Base-by-base conservation (phyloP, 2,329 filamentous ascomycete species). In the Beauveria varroae region DNA sequence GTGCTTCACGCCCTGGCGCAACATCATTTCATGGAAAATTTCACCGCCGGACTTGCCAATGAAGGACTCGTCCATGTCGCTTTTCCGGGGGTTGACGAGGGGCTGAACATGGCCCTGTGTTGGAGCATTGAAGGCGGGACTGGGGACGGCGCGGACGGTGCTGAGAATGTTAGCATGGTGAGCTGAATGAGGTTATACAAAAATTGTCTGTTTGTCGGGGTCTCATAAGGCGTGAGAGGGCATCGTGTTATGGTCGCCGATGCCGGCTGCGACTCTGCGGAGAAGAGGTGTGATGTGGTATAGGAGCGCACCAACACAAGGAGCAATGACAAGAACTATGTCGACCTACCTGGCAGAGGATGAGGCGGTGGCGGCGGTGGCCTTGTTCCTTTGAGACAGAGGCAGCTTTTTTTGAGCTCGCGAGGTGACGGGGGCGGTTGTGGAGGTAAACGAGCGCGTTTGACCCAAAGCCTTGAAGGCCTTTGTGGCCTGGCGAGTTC, bases 1-100 rank as follows among this genome's bases (percentile, higher is more conserved):
- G 75, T 97, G 91, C 79, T 97, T 95, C 61, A 99, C 93, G 68
- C 82, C 85, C 69, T 93, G 90, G 71, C 93, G 84, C 64, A 96
- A 82, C 93, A 99, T 97, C 93, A 98, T 98, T 78, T 98, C 93
- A 76, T 98, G 93, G 77, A 98, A 96, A 69, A 98, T 97, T 76
- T 97, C 88, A 72, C 95, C 95, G 72, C 95, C 93, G 55, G 86
- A 96, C 82, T 93, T 93, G 65, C 93, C 93, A 71, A 98, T 91
- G 67, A 86, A 91, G 87, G 89, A 92, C 74, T 93, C 89, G 74
- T 93, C 89, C 81, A 92, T 87, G 64, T 88, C 85, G 62, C 80
- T 79, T 63, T 78, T 75, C 70, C 80, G 78, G 60, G 79, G 77
- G 72, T 84, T 83, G 68, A 86, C 83, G 64, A 91, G 79, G 64